phyloP scores from a whole-genome alignment of 805 yeast species.

The Kockiozyma suomiensis region DNA sequence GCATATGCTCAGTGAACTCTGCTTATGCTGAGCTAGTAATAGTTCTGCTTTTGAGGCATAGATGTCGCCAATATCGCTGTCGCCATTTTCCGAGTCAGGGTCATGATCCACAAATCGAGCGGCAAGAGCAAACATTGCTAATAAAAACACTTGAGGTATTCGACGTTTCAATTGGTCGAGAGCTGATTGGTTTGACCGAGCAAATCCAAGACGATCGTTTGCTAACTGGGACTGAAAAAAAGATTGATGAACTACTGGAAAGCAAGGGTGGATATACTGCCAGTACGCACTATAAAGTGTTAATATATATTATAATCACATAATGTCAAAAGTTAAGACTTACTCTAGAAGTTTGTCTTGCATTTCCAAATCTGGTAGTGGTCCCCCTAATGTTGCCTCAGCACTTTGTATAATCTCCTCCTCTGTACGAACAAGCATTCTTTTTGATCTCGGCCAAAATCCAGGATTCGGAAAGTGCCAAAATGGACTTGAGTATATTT shows the following conservation, averaged over 20 bases:
- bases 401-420: slow-evolving; percentile 5
- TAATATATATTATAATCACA: neutral
- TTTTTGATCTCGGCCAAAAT: slow-evolving; percentile 3
- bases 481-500: slow-evolving; percentile 3
- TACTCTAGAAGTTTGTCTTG: slow-evolving; percentile 3
- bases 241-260: neutral
- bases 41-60: neutral
- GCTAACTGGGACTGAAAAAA: slow-evolving; percentile 4
- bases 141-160: slow-evolving; percentile 2
- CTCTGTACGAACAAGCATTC: slow-evolving; percentile 9
- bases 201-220: neutral
- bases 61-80: slow-evolving; percentile 5
- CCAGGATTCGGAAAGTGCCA: slow-evolving; percentile 14
- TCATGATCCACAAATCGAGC: neutral
- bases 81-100: neutral
- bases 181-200: neutral
- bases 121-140: slow-evolving; percentile 7
- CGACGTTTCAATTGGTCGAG: slow-evolving; percentile 6
- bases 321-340: neutral
- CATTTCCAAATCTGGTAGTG: neutral
- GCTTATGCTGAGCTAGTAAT: slow-evolving; percentile 6
- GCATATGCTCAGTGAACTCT: slow-evolving; percentile 1
- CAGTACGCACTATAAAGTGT: slow-evolving; percentile 1
- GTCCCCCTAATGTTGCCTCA: neutral
- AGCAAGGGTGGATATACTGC: slow-evolving; percentile 4